Conservation (phyloP, 2,329 filamentous ascomycete species). For the Fusarium pilosicola region DNA sequence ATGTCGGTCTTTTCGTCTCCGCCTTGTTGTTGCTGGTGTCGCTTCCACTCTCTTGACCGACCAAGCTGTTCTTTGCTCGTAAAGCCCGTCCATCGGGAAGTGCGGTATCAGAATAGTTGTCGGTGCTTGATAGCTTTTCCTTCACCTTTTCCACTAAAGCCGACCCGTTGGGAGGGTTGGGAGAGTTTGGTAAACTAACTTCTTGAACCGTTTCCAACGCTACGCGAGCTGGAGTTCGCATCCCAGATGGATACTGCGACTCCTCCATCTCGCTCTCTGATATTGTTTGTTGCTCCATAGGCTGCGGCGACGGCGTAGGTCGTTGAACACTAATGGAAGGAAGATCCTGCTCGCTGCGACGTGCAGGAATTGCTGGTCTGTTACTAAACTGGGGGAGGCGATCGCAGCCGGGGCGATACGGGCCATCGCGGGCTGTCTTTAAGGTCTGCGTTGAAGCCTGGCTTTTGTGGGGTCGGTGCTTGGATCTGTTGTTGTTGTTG, state of each 20-base stretch:
- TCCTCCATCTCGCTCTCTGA: slow-evolving; percentile 67
- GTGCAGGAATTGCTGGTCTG: slow-evolving; percentile 57
- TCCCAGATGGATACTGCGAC: slow-evolving; percentile 57
- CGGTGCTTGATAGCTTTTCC: slow-evolving; percentile 57
- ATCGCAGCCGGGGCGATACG: slow-evolving; percentile 79
- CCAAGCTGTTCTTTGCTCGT: slow-evolving; percentile 59
- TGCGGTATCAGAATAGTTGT: slow-evolving; percentile 55
- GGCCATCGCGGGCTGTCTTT: slow-evolving; percentile 77
- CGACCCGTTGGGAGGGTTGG: slow-evolving; percentile 59
- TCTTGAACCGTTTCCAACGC: slow-evolving; percentile 92
- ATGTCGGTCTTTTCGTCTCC: slow-evolving; percentile 55
- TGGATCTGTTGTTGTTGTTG: slow-evolving; percentile 64
- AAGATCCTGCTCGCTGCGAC: slow-evolving; percentile 61
- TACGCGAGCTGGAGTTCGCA: slow-evolving; percentile 69
- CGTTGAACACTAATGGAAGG: slow-evolving; percentile 65
- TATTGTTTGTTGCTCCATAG: slow-evolving; percentile 51
- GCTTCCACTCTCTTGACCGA: slow-evolving; percentile 68
- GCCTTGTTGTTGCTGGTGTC: slow-evolving; percentile 68
- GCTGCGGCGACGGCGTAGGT: slow-evolving; percentile 58
- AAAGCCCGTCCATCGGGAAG: slow-evolving; percentile 54
- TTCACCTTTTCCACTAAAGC: slow-evolving; percentile 61
- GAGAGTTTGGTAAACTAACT: slow-evolving; percentile 80
- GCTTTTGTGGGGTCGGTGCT: slow-evolving; percentile 72
- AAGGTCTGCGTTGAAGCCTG: slow-evolving; percentile 59
- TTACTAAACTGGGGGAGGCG: slow-evolving; percentile 69